Evolutionary conservation across 169 alveolate genomes (phyloP).

Genomic region (Condylostoma magnum): DNA sequence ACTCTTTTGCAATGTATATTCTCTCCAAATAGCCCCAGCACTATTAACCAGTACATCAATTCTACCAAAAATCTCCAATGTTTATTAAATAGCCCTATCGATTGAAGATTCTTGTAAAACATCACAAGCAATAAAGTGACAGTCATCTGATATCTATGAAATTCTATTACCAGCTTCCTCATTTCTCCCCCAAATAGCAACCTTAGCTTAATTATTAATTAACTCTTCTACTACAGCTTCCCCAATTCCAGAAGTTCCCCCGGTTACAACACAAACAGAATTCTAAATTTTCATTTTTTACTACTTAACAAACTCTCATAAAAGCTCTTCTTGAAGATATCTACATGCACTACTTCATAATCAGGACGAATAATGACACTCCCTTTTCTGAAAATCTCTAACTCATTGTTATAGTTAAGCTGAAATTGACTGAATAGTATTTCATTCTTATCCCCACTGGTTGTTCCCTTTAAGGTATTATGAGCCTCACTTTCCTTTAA

Average conservation of each 20-base stretch:
- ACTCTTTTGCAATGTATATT: background rate
- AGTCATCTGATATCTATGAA: conserved; percentile 30
- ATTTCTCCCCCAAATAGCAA: conserved; percentile 64
- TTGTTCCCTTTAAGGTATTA: conserved; percentile 67
- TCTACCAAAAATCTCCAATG: conserved; percentile 51
- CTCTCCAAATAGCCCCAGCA: conserved; percentile 68
- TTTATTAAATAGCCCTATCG: conserved; percentile 43
- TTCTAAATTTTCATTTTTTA: background rate
- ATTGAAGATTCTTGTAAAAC: conserved; percentile 64
- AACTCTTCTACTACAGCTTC: conserved; percentile 52
- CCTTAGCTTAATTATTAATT: conserved; percentile 52
- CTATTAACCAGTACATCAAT: conserved; percentile 62
- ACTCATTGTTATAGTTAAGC: conserved; percentile 86
- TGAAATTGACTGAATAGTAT: conserved; percentile 82
- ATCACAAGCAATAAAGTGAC: conserved; percentile 47
- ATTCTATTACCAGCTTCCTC: conserved; percentile 47
- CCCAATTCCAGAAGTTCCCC: conserved; percentile 84
- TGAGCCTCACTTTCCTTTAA: conserved; percentile 83
- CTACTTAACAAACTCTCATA: background rate
- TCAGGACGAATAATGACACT: conserved; percentile 10
- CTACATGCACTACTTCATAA: background rate
- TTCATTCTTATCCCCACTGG: conserved; percentile 88
- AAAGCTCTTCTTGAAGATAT: background rate
- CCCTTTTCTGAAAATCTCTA: conserved; percentile 80
- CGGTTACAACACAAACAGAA: conserved; percentile 54